phyloP scores from a whole-genome alignment of 441 rosid genomes.

The Manihot esculenta region DNA sequence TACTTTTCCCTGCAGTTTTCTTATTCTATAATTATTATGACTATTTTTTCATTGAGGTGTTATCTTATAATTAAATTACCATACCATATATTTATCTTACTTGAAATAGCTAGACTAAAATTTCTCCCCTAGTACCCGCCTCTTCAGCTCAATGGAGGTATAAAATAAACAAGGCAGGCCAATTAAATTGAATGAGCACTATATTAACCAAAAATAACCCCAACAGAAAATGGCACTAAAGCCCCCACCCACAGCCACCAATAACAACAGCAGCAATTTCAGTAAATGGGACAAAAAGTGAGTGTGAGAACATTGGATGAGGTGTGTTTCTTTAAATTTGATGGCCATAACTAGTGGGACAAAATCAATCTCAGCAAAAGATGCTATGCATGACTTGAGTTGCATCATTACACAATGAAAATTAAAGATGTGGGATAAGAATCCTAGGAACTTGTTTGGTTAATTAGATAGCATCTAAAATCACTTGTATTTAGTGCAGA shows the following conservation, averaged over 20 bases:
- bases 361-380: background rate
- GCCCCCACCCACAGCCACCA: background rate
- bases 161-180: background rate
- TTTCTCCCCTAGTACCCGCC: too few species aligned
- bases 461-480: background rate
- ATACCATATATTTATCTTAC: too few species aligned
- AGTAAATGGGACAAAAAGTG: background rate
- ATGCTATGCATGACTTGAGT: conserved; percentile 1
- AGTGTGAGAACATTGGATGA: background rate
- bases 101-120: too few species aligned
- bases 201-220: background rate
- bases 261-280: background rate
- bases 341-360: background rate
- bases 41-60: too few species aligned
- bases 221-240: background rate
- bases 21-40: too few species aligned
- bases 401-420: background rate
- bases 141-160: too few species aligned
- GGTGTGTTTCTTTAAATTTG: background rate
- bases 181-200: background rate
- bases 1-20: too few species aligned
- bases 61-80: too few species aligned
- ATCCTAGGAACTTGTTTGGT: conserved; percentile 13
- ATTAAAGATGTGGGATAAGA: conserved; percentile 2
- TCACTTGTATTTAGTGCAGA: background rate